phyloP scores from a whole-genome alignment of 2,329 filamentous ascomycete genomes.

The Coccinonectria pachysandricola region DNA sequence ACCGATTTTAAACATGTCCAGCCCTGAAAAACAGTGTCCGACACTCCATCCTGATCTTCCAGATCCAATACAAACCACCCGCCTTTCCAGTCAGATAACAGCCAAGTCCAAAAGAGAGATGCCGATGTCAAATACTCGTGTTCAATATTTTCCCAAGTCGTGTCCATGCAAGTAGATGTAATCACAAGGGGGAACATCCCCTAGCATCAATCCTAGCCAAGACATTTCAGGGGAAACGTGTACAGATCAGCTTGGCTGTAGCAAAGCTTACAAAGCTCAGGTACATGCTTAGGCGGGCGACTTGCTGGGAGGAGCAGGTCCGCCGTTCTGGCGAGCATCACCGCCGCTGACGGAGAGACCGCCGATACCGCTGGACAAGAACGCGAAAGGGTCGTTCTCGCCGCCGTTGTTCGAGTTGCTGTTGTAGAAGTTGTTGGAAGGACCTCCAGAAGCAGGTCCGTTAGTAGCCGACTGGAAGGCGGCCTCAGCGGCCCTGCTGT shows the following conservation, averaged over 20 bases:
- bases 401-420: constrained; percentile 56
- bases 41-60: constrained; percentile 29
- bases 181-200: constrained; percentile 16
- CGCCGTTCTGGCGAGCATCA: constrained; percentile 54
- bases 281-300: constrained; percentile 41
- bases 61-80: constrained; percentile 27
- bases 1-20: constrained; percentile 25
- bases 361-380: constrained; percentile 64
- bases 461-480: constrained; percentile 87
- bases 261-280: constrained; percentile 9
- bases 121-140: constrained; percentile 36
- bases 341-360: constrained; percentile 60
- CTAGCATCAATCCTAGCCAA: constrained; percentile 10
- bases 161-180: constrained; percentile 17
- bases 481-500: constrained; percentile 86
- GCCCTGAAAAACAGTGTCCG: constrained; percentile 27
- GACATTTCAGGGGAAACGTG: constrained; percentile 18
- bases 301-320: constrained; percentile 46
- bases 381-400: constrained; percentile 69
- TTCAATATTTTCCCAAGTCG: constrained; percentile 33
- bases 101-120: constrained; percentile 33
- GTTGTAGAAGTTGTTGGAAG: constrained; percentile 42
- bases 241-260: constrained; percentile 17
- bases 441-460: constrained; percentile 65
- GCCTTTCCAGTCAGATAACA: constrained; percentile 30